phyloP scores from a whole-genome alignment of 768 basidiomycete genomes.

The Lactifluus echinatus region DNA sequence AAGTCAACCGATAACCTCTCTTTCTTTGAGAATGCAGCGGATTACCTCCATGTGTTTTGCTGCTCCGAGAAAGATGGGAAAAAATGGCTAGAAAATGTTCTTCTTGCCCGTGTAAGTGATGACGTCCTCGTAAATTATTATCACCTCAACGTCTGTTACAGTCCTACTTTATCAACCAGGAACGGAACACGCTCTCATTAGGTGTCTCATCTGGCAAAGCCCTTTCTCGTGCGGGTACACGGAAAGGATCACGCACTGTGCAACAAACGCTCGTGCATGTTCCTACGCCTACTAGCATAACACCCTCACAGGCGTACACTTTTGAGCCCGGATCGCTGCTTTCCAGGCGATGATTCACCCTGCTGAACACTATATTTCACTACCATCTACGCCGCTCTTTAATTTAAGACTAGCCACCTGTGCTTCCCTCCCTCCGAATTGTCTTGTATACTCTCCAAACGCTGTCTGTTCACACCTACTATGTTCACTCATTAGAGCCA shows the following conservation, averaged over 20 bases:
- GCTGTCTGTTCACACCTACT: background rate
- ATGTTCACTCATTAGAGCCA: slow-evolving; percentile 1
- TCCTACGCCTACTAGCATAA: slow-evolving; percentile 32
- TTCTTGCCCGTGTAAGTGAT: slow-evolving; percentile 68
- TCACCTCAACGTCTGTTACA: slow-evolving; percentile 24
- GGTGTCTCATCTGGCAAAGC: slow-evolving; percentile 26
- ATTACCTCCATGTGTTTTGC: slow-evolving; percentile 83
- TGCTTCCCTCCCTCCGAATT: background rate
- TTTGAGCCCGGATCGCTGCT: slow-evolving; percentile 76
- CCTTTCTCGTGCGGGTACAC: slow-evolving; percentile 32
- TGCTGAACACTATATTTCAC: background rate
- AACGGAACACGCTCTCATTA: slow-evolving; percentile 58
- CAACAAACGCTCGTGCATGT: slow-evolving; percentile 41
- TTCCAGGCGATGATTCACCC: slow-evolving; percentile 37
- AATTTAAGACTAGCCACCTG: background rate
- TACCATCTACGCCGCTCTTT: slow-evolving; percentile 2
- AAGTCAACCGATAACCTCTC: slow-evolving; percentile 84
- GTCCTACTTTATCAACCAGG: slow-evolving; percentile 81
- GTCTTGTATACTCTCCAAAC: background rate
- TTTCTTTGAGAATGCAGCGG: slow-evolving; percentile 78
- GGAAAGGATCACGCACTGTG: slow-evolving; percentile 31
- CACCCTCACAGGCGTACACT: slow-evolving; percentile 31
- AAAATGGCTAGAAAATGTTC: slow-evolving; percentile 71
- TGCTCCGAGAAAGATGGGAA: slow-evolving; percentile 66
- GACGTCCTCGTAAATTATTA: background rate